Evolutionary conservation across 1,139 yeast genomes (phyloP), one percentile per base, ranked within the genome.

Genomic region (Geotrichum histeridarum): DNA sequence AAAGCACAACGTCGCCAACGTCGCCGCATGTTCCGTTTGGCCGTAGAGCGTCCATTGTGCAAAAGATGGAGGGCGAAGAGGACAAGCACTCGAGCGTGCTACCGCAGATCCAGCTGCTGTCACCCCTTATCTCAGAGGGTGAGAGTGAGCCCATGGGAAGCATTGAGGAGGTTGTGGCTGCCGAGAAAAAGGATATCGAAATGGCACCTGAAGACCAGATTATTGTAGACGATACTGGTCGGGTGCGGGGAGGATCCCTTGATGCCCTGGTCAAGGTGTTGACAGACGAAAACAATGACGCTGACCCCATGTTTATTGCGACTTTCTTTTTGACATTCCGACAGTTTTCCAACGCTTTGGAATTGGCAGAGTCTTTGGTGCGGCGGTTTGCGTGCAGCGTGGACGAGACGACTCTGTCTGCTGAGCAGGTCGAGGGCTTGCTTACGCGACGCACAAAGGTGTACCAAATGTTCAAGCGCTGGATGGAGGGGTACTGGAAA

Each of bases 401-500:
- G 4, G 46, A 42, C n/a, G 51, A 52, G 31, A 33, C 33, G 9
- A 14, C 4, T 42, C 27, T 52, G n/a, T 14, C 17, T 12, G 17
- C 42, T 14, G 44, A 14, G 4, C 45, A 43, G 27, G 12, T 9
- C 4, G 70, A 69, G 45, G 65, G 63, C 27, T 63, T 84, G 51
- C 81, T 83, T 63, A 82, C 78, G 61, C 77, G 95, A 67, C 75
- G 95, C 64, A 79, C 82, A 58, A 71, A 84, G 54, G 81, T 88
- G 42, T 81, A 84, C 60, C 81, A 79, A 61, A 75, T 86, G 69
- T 81, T 89, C 63, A 85, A 82, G 64, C 73, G 82, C 50, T 91
- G 98, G 98, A 72, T 90, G 69, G 95, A 88, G 69, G 83, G 93
- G 54, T 89, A 84, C 66, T 91, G 96, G 96, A 80, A 82, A 61